Evolutionary conservation across 148 eudicot genomes (phyloP), one percentile per base, ranked within the genome.

Genomic region (Persicaria maculosa): DNA sequence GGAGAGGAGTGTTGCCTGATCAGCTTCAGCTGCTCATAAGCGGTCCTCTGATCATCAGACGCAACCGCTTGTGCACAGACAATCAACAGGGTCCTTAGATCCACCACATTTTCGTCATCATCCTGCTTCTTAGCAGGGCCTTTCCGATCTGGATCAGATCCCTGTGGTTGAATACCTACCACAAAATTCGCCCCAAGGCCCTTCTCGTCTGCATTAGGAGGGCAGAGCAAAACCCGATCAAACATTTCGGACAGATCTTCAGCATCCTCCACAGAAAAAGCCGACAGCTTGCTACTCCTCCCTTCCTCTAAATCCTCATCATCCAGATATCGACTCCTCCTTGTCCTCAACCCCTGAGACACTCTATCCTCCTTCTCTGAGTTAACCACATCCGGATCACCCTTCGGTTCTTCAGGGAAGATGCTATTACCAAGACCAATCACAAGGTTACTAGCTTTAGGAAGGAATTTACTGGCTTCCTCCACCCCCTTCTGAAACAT

Each of bases 401-500:
- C 50, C 48, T 44, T 16, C 4, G 53, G 16, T 3, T 71, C 73
- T 7, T 71, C 52, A 47, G 73, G 73, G 54, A 19, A 79, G 50
- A 72, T 53, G 7, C 61, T 73, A 74, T 64, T 68, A 67, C 72
- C 84, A 40, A 78, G 72, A 78, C 82, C 78, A 62, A 76, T 72
- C n/a, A 74, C 72, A 70, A 79, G 59, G 31, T 75, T 77, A 52
- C 52, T 81, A 59, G 47, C 62, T 44, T 81, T 81, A 0, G 88
- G 85, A 43, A 85, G 82, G 64, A 82, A 82, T 64, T 86, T 86
- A 71, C 65, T 82, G 44, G 89, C 85, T 72, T 86, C 84, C 76
- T 84, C 89, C 78, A 86, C 74, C 70, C 86, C 89, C 78, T 71
- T 81, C 43, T 83, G 84, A 75, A 86, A 86, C 67, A 64, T 82